Base-by-base conservation (phyloP, 2,329 filamentous ascomycete genomes). In the Pseudogymnoascus sp. region DNA sequence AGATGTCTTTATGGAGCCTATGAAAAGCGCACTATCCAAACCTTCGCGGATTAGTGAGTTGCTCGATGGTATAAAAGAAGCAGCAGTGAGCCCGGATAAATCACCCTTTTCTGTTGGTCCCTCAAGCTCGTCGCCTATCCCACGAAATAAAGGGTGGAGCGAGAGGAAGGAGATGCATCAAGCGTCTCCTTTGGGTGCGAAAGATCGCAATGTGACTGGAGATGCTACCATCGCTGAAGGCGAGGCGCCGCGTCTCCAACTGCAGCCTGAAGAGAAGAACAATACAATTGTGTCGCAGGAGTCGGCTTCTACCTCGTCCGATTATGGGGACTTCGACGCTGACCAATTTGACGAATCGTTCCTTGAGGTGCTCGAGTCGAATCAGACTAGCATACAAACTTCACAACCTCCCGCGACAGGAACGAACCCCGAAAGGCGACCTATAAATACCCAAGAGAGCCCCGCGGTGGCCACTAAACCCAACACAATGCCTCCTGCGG, bases 31-130 rank as follows among this genome's bases (percentile, higher is more conserved):
- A 30, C 75, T 75, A 3, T 82, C 80, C 1, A 86, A 85, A 64
- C 78, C 79, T 37, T 78, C 79, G 6, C 75, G 75, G 53, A 75
- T 81, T 37, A 79, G 74, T 62, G 82, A 84, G 14, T 74, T 92
- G 59, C 75, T 92, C 18, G 82, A 89, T 67, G 86, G 83, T 58
- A 86, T 91, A 59, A 79, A 82, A 61, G 76, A 78, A 66, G 80
- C 76, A 74, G 38, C 37, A 53, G 30, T 37, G 38, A 60, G 58
- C 35, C 38, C 64, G 25, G 14, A 37, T 12, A n/a, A 58, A 20
- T 53, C 15, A 53, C 4, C 28, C 1, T 18, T 53, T 37, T 39
- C 53, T 20, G 50, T 38, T 35, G 47, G 62, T 8, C 73, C 74
- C 25, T 73, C 75, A 9, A 76, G 75, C 60, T 78, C 75, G 37